Base-by-base conservation (phyloP, 805 yeast species). In the Saturnispora saitoi region DNA sequence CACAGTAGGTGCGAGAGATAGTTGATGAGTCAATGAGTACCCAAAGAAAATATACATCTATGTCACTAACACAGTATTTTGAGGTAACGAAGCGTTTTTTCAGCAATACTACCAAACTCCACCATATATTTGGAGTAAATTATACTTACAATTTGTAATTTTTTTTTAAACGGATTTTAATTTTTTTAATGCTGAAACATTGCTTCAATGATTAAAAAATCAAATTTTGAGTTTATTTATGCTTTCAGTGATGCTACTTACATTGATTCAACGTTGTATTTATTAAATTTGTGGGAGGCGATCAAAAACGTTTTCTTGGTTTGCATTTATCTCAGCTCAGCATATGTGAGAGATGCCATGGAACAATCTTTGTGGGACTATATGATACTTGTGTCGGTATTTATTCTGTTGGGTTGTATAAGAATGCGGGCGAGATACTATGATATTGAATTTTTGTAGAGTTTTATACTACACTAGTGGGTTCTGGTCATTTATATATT, bases 401-500 rank as follows among this genome's bases (percentile, higher is more conserved):
- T n/a, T 87, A 83, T 59, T 90, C 95, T 19, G 75, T 81, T 63
- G 78, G 88, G 26, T 72, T 83, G 58, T 72, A 80, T 65, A 54
- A 58, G 17, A 83, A 83, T 62, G 88, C 91, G 14, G 61, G 56
- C 5, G 65, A 69, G 14, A 69, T 64, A 77, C 84, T 2, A 65
- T 82, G 71, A 70, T 78, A 34, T 68, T 86, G 66, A 75, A 76
- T 48, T 83, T 85, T 77, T 83, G 88, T 73, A 95, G 95, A 72
- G 86, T 83, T 40, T 68, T 86, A 68, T 79, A 76, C n/a, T 69
- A 77, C 22, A 75, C 79, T 39, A 60, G 69, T 17, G 79, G 87
- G n/a, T 86, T 86, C 72, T 78, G 90, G 89, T 69, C 75, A 39
- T 84, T 83, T 71, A 80, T 84, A 86, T 84, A 83, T 71, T 71